Base-by-base conservation (phyloP, 2,329 filamentous ascomycete genomes). In the Lecanicillium sp. region DNA sequence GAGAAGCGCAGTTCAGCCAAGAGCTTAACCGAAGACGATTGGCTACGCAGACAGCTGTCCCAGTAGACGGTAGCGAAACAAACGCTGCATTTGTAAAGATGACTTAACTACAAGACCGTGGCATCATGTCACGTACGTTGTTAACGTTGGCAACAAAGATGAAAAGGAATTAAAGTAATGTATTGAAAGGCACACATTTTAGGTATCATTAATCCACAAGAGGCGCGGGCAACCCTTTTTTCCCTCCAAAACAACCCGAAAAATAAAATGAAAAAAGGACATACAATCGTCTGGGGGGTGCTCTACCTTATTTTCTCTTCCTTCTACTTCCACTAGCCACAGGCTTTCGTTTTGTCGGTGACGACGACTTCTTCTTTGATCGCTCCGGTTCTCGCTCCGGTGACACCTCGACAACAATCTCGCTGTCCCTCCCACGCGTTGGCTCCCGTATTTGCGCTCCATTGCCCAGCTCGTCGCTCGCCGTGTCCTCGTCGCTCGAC, bases 321-420 rank as follows among this genome's bases (percentile, higher is more conserved):
- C 61, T 51, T 46, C 52, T 56, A 38, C 47, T 44, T 25, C 50
- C 50, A 12, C 49, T 50, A 17, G 48, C 51, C 19, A 54, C 53
- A 5, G 56, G 47, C 41, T 65, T 69, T 46, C 61, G 57, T 51
- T 68, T 69, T n/a, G 53, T 46, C 14, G 63, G 56, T 29, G 64
- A 59, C 42, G 62, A 57, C 43, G 60, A 53, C 46, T 63, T 66
- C 57, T 67, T 71, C 49, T 59, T 62, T 14, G 43, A 36, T 29
- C 51, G 39, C 34, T 45, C 49, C n/a, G 51, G 50, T 12, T 57
- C 54, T 18, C 53, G 51, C 36, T 57, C 54, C 13, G 54, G 49
- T 19, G 53, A 54, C 32, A 58, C 59, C 42, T 65, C 61, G 6
- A 66, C 62, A 8, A 66, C 54, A 13, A 66, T 60, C 29, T 61